Base-by-base conservation (phyloP, 805 yeast species). In the Kazachstania taianensis region DNA sequence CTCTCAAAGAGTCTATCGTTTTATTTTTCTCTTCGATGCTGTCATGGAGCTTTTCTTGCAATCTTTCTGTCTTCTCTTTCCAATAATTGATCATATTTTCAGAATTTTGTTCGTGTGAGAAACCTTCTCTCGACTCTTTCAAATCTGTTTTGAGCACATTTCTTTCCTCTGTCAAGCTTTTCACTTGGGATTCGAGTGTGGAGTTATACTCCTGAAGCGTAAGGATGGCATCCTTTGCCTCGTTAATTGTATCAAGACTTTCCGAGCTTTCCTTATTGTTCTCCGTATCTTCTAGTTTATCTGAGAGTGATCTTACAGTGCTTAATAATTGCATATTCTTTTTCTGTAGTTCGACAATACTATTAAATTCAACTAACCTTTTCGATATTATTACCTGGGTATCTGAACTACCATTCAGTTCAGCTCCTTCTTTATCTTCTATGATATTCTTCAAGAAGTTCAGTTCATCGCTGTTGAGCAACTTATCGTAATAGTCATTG, bases 291-390 rank as follows among this genome's bases (percentile, higher is more conserved):
- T 86, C 96, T 36, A 86, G 62, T 47, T 74, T 73, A 26, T 69
- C 65, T 7, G 19, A 85, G 61, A 40, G 72, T 72, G 43, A 30
- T 49, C 38, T 49, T 1, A 81, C 73, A 3, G 80, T 72, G 20
- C 66, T 62, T 24, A 86, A 60, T 20, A 89, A 65, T 32, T 83
- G 80, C 44, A 76, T 73, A 51, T 89, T 89, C 57, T 77, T 80
- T 33, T 69, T 60, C 48, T 83, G 82, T 34, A 89, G 62, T 36
- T 82, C 92, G 7, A 70, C 63, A 8, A 82, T 67, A 49, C 69
- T 70, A 30, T 69, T 71, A 59, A 87, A 89, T 6, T 73, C 69
- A 0, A 82, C 76, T 27, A 89, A 61, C 41, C 94, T 69, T 36
- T 81, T 79, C 7, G 84, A 66, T 15, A 87, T 82, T 26, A 85